Percentiles rank a stretch among this genome's conserved stretches.
phyloP scores from a whole-genome alignment of 163 green algal genomes.

The Chlamydomonas reinhardtii region DNA sequence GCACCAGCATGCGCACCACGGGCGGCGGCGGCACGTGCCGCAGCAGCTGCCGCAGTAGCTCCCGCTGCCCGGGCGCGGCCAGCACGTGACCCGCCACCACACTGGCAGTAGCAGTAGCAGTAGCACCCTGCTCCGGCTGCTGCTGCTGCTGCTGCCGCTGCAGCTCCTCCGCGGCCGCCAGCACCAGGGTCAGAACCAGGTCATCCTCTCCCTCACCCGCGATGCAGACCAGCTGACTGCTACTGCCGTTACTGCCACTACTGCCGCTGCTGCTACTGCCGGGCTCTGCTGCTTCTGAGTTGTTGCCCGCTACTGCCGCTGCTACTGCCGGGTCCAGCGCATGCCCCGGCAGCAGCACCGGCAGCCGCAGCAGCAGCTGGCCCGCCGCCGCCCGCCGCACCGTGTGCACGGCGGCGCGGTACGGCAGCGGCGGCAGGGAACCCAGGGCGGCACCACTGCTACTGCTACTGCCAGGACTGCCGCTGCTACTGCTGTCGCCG shows the following conservation, averaged over 20 bases:
- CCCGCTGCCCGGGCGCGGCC: background rate
- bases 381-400: background rate
- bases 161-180: background rate
- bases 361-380: background rate
- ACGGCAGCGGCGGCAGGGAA: background rate
- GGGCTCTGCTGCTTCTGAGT: no score
- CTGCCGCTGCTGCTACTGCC: no score
- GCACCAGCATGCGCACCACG: background rate
- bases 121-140: no score
- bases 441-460: background rate
- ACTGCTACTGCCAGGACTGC: background rate
- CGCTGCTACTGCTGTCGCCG: background rate
- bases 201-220: background rate
- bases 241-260: no score
- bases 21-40: background rate
- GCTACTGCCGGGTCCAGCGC: no score
- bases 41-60: slow-evolving; percentile 5
- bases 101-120: no score
- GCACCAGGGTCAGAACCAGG: background rate
- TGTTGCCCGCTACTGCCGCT: no score
- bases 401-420: background rate
- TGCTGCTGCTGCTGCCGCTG: background rate
- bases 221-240: no score
- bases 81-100: background rate
- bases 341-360: background rate